A percentile compares a stretch with the other conserved stretches of the same genome.
Evolutionary conservation across 768 basidiomycete species (phyloP).

Genomic region (Pisolithus orientalis): DNA sequence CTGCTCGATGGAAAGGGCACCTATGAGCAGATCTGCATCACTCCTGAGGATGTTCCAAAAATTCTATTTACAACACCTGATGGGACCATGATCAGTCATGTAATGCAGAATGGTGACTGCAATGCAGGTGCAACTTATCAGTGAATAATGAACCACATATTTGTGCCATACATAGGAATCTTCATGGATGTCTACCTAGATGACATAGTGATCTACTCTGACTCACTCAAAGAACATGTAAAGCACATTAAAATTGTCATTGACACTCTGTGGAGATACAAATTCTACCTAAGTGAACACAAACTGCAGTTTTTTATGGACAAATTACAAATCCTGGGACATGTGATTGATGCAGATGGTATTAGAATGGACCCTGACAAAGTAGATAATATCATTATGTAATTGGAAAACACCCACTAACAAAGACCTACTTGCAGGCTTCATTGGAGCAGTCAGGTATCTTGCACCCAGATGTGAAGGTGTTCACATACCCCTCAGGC

Average conservation of each 20-base stretch:
- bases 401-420: no score
- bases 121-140: constrained; percentile 9
- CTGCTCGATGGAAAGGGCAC: no score
- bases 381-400: no score
- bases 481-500: no score
- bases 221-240: constrained; percentile 24
- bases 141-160: constrained; percentile 33
- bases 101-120: no score
- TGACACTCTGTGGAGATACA: constrained; percentile 24
- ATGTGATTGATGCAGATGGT: constrained; percentile 30
- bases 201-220: constrained; percentile 31
- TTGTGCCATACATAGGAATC: constrained; percentile 21
- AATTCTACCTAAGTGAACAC: not conserved
- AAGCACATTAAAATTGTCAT: constrained; percentile 29
- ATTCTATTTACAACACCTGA: no score
- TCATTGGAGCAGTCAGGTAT: no score
- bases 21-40: no score
- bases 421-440: no score
- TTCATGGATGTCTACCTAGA: constrained; percentile 33
- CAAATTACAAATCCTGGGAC: constrained; percentile 29
- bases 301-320: constrained; percentile 31
- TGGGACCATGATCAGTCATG: no score
- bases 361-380: constrained; percentile 33
- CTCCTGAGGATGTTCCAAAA: no score
- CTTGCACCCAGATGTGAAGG: no score